These are phyloP conservation scores for Venturia effusa DNA, from an alignment of 2,329 filamentous ascomycete genomes.

Conservation along the genomic window DNA sequence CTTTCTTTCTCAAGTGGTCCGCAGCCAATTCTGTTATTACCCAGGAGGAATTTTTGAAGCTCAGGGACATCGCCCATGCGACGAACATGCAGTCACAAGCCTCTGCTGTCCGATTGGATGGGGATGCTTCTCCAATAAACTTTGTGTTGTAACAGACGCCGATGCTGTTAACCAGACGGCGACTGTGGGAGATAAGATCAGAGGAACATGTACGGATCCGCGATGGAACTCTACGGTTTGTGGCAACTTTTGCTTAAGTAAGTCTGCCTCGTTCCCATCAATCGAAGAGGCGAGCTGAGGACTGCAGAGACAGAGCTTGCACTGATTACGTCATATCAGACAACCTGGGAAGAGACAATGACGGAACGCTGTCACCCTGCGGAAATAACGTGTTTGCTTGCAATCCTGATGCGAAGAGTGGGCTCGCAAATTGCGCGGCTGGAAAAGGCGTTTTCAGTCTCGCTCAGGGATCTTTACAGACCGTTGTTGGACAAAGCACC, in stretches of 20 bases:
- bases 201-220: constrained; percentile 11
- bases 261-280: neutral
- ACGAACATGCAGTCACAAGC: neutral
- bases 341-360: neutral
- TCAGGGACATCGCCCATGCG: neutral
- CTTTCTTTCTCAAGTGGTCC: neutral
- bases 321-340: no score
- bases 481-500: neutral
- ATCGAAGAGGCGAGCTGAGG: neutral
- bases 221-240: constrained; percentile 4
- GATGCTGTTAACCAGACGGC: neutral
- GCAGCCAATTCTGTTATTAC: neutral
- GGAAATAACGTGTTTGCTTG: neutral
- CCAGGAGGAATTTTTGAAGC: neutral
- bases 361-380: neutral
- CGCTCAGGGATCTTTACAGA: neutral
- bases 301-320: neutral
- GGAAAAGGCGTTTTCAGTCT: neutral
- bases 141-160: constrained; percentile 10
- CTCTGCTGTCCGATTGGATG: constrained; percentile 10
- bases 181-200: neutral
- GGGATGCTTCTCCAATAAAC: constrained; percentile 5
- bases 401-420: neutral
- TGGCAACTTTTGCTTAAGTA: constrained; percentile 10
- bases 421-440: neutral